Base-by-base conservation (phyloP, 257 asterid species). In the Solanum pennellii region DNA sequence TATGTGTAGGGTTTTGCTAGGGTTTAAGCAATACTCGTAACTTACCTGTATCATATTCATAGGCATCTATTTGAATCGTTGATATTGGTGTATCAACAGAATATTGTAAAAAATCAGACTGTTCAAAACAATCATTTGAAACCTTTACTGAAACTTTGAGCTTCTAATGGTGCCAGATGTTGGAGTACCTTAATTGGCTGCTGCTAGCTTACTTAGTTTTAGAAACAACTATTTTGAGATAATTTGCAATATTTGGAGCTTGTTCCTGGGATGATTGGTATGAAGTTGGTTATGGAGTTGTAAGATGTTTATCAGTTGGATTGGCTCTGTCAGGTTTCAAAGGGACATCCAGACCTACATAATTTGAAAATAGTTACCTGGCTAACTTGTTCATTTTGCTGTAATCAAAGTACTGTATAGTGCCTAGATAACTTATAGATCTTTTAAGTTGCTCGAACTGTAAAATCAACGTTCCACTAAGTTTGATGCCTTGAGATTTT, bases 1-100 rank as follows among this genome's bases (percentile, higher is more conserved):
- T 18, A 56, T 20, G 65, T 56, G n/a, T 56, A 56, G 65, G 65
- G 87, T 92, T 92, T 90, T 85, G 65, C 68, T 66, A 85, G 89
- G 91, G 90, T 89, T 90, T 89, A 84, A 85, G 87, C 20, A 45
- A 29, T 13, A 3, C 45, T 41, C 37, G 71, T 72, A 11, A 23
- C 76, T 82, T 44, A 37, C 41, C 49, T 66, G 20, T 16, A 25
- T 66, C 88, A 33, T 33, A 33, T 33, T 33, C 35, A 31, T 71
- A 71, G n/a, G 39, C n/a, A n/a, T 77, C 23, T 77, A 13, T 76
- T 77, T 25, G 79, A 39, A 85, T 86, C n/a, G 21, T 42, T 21
- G 45, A 33, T 59, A 23, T 37, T 18, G 85, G 41, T 47, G 44
- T 74, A 25, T 3, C 49, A 74, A 44, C 82, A 37, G 18, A 37